These are phyloP conservation scores for Infundibulicybe gibba DNA, from an alignment of 768 basidiomycete genomes.

Conservation along the genomic window DNA sequence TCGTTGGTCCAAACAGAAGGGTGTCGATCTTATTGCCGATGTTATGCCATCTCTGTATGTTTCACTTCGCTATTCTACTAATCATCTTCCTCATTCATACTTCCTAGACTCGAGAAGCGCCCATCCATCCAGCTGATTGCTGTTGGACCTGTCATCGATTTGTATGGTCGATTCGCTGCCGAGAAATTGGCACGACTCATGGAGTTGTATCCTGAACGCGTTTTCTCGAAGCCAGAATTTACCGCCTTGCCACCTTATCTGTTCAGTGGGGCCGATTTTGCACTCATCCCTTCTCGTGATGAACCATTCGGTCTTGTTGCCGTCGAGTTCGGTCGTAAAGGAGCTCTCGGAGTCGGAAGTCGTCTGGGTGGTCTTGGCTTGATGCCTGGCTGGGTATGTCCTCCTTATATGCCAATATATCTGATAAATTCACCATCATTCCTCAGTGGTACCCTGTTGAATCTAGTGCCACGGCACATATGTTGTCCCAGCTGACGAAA, in stretches of 20 bases:
- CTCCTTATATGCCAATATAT: not conserved
- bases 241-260: constrained; percentile 90
- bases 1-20: constrained; percentile 98
- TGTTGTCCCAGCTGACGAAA: constrained; percentile 92
- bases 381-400: constrained; percentile 95
- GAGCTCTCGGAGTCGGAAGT: constrained; percentile 93
- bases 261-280: constrained; percentile 94
- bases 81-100: constrained; percentile 2
- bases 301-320: constrained; percentile 96
- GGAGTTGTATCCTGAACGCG: constrained; percentile 93
- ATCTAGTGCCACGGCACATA: constrained; percentile 87
- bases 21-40: constrained; percentile 95
- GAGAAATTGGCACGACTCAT: constrained; percentile 91
- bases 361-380: constrained; percentile 92
- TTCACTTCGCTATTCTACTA: constrained; percentile 1
- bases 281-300: constrained; percentile 92
- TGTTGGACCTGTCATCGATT: constrained; percentile 92
- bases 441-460: constrained; percentile 94
- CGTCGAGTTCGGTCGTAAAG: constrained; percentile 95
- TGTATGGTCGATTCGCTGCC: constrained; percentile 93
- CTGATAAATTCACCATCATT: constrained; percentile 4
- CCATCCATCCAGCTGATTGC: constrained; percentile 82
- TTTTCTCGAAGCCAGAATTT: constrained; percentile 96
- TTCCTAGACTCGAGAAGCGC: constrained; percentile 73
- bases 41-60: constrained; percentile 87